Evolutionary conservation across 345 rosid genomes (phyloP), one percentile per base, ranked within the genome.

Genomic region (Arabidopsis suecica): DNA sequence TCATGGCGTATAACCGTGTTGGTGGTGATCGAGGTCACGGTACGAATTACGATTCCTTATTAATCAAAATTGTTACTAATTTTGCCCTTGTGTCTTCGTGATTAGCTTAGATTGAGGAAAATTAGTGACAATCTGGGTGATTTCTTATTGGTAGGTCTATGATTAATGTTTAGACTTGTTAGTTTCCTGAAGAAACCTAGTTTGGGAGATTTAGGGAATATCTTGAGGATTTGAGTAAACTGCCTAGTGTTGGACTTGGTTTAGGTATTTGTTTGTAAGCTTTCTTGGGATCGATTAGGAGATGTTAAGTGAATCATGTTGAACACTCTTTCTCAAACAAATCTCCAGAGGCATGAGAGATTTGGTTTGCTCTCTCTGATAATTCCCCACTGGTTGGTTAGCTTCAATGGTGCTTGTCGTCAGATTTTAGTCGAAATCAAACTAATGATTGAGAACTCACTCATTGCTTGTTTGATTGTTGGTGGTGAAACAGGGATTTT

Each of bases 1-100:
- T 84, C 78, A 94, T 94, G 98, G 83, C 92, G 58, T 79, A 64
- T 75, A 87, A 91, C 74, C 83, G 79, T 64, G 82, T 94, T 56
- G 98, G 98, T 54, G 98, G 98, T 9, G 98, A 94, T 74, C 86
- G 88, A 3, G 93, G 81, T 48, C 98, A 91, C 57, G 98, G 98
- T 94, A 84, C 57, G 58, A 8, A 30, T 64, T 94, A 84, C 57
- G 58, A 8, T 38, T 64, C 25, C 40, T 62, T 38, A 9, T 42
- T 7, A 6, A 56, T 1, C 1, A 4, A 28, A 48, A 45, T 60
- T 75, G 36, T 34, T 33, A 20, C 70, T 75, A 57, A 74, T 48
- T 71, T 54, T 61, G 22, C 30, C 51, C 36, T 58, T 55, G 25
- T 23, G 1, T 28, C 44, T 32, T 75, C 67, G 12, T 37, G 42